These are phyloP conservation scores for Pterocarpus santalinus DNA, from an alignment of 306 rosid genomes.

Conservation along the genomic window DNA sequence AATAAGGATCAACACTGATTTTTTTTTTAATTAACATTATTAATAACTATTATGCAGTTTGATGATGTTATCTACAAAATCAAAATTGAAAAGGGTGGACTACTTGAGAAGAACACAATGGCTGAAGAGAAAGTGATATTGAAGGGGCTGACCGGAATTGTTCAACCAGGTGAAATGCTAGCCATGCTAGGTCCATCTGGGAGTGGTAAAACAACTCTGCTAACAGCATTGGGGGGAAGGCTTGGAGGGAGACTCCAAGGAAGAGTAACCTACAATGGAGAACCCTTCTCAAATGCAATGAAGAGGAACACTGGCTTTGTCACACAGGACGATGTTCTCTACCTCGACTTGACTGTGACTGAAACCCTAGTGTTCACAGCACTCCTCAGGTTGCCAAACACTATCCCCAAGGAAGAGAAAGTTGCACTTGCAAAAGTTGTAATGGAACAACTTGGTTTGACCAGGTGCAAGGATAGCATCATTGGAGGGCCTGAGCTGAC, in stretches of 20 bases:
- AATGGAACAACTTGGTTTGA: constrained; percentile 56
- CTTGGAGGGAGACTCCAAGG: constrained; percentile 51
- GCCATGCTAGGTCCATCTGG: constrained; percentile 84
- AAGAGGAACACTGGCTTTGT: constrained; percentile 64
- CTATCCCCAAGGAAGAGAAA: constrained; percentile 51
- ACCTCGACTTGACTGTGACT: constrained; percentile 58
- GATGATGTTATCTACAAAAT: constrained; percentile 57
- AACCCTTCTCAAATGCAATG: constrained; percentile 54
- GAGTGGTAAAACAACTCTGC: constrained; percentile 75
- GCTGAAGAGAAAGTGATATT: constrained; percentile 53
- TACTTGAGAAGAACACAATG: constrained; percentile 4
- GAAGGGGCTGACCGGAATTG: constrained; percentile 62
- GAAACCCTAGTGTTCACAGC: constrained; percentile 74
- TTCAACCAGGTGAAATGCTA: constrained; percentile 63
- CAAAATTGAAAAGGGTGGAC: constrained; percentile 25
- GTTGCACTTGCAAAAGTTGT: constrained; percentile 47
- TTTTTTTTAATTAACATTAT: background rate
- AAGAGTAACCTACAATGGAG: constrained; percentile 34
- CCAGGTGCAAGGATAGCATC: constrained; percentile 58
- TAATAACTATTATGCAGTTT: constrained; percentile 48
- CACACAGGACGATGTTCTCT: constrained; percentile 66
- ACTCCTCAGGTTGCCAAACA: constrained; percentile 61
- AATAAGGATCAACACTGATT: background rate
- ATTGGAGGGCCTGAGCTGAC: constrained; percentile 51
- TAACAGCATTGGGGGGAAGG: constrained; percentile 65